phyloP scores from a whole-genome alignment of 2,329 filamentous ascomycete species.

The Nemania sp. region DNA sequence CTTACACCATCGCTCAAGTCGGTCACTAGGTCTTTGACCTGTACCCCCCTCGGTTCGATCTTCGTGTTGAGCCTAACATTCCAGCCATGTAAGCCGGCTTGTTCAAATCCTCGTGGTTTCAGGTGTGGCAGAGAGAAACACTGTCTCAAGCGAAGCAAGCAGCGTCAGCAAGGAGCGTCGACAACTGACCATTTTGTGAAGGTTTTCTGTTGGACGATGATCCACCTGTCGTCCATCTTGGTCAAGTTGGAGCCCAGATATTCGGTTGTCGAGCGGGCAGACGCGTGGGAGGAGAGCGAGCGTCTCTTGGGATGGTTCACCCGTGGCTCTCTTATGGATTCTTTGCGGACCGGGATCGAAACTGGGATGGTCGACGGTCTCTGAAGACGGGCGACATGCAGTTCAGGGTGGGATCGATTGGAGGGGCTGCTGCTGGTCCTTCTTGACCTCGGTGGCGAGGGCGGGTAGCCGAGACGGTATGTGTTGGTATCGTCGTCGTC shows the following conservation, averaged over 20 bases:
- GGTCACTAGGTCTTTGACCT: constrained; percentile 82
- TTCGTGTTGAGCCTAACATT: constrained; percentile 88
- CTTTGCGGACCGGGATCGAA: constrained; percentile 37
- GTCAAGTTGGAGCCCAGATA: constrained; percentile 47
- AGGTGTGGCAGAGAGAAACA: constrained; percentile 18
- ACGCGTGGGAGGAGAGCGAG: constrained; percentile 47
- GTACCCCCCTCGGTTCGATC: constrained; percentile 74
- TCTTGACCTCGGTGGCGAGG: constrained; percentile 20
- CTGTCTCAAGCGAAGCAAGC: constrained; percentile 21
- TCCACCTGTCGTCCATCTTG: constrained; percentile 72
- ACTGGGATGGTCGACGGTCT: constrained; percentile 47
- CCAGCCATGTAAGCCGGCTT: constrained; percentile 22
- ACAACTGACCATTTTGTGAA: constrained; percentile 89
- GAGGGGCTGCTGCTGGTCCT: constrained; percentile 30
- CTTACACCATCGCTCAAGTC: constrained; percentile 93
- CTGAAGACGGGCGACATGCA: constrained; percentile 55
- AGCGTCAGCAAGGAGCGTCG: constrained; percentile 3
- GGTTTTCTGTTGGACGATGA: constrained; percentile 93
- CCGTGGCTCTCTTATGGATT: constrained; percentile 37
- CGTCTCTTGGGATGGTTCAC: constrained; percentile 43
- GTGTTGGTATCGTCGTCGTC: background rate
- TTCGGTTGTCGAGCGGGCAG: constrained; percentile 55
- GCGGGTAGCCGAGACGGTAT: background rate
- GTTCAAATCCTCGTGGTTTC: constrained; percentile 21
- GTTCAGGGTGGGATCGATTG: constrained; percentile 39